A percentile compares a stretch with the other conserved stretches of the same genome.
Conservation (phyloP, 2,329 filamentous ascomycete species). For the Exophiala sp. region DNA sequence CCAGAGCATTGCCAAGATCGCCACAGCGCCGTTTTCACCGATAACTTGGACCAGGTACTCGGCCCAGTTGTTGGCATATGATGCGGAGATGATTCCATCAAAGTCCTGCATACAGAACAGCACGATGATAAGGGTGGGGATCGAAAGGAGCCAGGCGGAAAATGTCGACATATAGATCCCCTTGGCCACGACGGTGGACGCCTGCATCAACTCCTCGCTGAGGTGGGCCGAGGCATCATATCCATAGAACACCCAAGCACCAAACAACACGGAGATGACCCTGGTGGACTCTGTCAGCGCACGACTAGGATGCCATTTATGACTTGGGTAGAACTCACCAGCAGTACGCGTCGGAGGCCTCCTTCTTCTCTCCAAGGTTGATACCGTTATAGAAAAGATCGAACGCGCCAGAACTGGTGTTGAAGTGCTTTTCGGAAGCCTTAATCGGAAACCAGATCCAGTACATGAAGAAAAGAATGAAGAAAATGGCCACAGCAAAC, state of each 20-base stretch:
- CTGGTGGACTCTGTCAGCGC: slow-evolving; percentile 2
- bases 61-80: slow-evolving; percentile 39
- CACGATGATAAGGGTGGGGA: slow-evolving; percentile 38
- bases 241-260: slow-evolving; percentile 36
- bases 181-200: slow-evolving; percentile 35
- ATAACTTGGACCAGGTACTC: slow-evolving; percentile 38
- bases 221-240: slow-evolving; percentile 32
- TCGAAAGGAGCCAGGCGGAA: slow-evolving; percentile 35
- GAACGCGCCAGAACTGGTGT: slow-evolving; percentile 34
- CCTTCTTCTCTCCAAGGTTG: slow-evolving; percentile 33
- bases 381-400: slow-evolving; percentile 39
- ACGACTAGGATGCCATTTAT: background rate
- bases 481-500: slow-evolving; percentile 37
- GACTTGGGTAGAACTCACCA: slow-evolving; percentile 26
- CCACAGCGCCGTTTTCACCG: slow-evolving; percentile 34
- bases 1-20: slow-evolving; percentile 36
- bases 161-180: slow-evolving; percentile 39
- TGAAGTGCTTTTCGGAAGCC: slow-evolving; percentile 34
- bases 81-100: slow-evolving; percentile 34
- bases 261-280: slow-evolving; percentile 35
- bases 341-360: slow-evolving; percentile 37
- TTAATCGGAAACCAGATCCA: slow-evolving; percentile 39
- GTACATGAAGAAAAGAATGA: slow-evolving; percentile 34
- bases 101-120: slow-evolving; percentile 41
- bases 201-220: slow-evolving; percentile 37